Evolutionary conservation across 495 filamentous ascomycete species (phyloP).

Genomic region (Acidiella bohemica): DNA sequence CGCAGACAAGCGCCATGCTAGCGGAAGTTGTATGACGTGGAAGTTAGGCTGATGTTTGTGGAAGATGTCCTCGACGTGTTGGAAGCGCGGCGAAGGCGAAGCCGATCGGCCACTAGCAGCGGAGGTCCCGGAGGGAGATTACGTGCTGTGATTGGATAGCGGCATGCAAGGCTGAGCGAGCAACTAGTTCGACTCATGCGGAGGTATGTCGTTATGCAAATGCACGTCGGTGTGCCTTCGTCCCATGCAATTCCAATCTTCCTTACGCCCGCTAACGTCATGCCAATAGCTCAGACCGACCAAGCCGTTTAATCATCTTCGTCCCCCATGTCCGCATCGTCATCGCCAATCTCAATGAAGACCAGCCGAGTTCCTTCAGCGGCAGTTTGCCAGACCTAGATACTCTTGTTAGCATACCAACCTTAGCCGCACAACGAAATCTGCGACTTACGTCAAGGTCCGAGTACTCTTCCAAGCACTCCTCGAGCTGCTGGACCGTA

Average conservation of each 20-base stretch:
- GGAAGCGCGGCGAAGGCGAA: too few species aligned
- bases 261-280: neutral
- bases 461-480: slow-evolving; percentile 80
- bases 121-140: too few species aligned
- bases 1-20: too few species aligned
- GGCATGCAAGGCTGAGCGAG: too few species aligned
- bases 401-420: slow-evolving; percentile 16
- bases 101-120: too few species aligned
- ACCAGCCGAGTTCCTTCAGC: slow-evolving; percentile 74
- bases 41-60: too few species aligned
- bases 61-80: too few species aligned
- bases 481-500: slow-evolving; percentile 78
- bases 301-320: slow-evolving; percentile 12
- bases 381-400: slow-evolving; percentile 87
- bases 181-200: too few species aligned
- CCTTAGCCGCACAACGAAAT: neutral
- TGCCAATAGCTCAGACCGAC: neutral
- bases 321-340: slow-evolving; percentile 43
- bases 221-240: too few species aligned
- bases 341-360: slow-evolving; percentile 51
- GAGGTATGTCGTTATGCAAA: too few species aligned
- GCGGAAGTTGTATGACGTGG: too few species aligned
- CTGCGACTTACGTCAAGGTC: slow-evolving; percentile 58
- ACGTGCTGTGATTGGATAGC: too few species aligned
- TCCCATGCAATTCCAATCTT: neutral